Base-by-base conservation (phyloP, 257 asterid genomes). In the Penstemon newberryi region DNA sequence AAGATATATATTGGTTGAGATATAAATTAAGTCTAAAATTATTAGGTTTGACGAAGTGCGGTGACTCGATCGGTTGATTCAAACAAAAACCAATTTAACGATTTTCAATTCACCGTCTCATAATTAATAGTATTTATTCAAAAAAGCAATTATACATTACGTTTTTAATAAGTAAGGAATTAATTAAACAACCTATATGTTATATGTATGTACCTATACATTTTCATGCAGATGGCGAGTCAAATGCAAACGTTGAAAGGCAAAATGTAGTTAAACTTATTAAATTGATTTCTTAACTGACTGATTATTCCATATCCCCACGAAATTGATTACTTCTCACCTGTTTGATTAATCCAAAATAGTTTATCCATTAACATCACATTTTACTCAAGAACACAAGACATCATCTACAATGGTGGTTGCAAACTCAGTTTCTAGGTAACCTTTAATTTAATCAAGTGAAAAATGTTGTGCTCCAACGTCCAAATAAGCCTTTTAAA, bases 241-340 rank as follows among this genome's bases (percentile, higher is more conserved):
- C 87, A 82, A 79, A 84, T 69, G 67, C 82, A 82, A 72, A 60
- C 41, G 60, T 72, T 56, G 77, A 82, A 77, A 80, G 83, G 71
- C 73, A 72, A 53, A 45, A 76, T 25, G 65, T 71, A 70, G 76
- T 63, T 80, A 77, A 57, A 64, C 71, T 57, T 72, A 69, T 43
- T 67, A 77, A 85, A 74, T 67, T 67, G 93, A 80, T 87, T 90
- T 86, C 94, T 85, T 86, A 90, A 84, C 89, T 74, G 85, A 81
- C 78, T 82, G 83, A 81, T 82, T 75, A 86, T 85, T 84, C 86
- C 82, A 83, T 78, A 71, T 25, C 71, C 85, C 79, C 82, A 85
- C 84, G 90, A 86, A 83, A 86, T 72, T 68, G 77, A 83, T 66
- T 74, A 77, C 67, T 75, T 67, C 60, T 71, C 42, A 66, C 62